phyloP scores from a whole-genome alignment of 108 stramenopile genomes.

The Nitzschia inconspicua region DNA sequence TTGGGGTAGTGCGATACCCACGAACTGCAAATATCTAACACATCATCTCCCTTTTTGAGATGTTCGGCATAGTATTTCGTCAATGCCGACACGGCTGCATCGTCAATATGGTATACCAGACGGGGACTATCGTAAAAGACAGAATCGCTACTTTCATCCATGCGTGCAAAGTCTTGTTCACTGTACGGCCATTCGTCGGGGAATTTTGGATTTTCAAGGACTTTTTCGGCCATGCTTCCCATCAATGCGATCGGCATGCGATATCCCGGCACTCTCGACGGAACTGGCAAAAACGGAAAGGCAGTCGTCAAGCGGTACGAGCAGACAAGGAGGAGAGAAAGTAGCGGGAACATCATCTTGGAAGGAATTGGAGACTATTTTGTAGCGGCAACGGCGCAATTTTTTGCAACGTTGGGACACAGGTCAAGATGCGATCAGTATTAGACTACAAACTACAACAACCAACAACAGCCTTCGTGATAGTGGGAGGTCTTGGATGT shows the following conservation, averaged over 20 bases:
- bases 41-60: constrained; percentile 81
- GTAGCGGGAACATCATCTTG: no score
- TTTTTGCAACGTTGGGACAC: no score
- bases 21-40: constrained; percentile 91
- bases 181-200: constrained; percentile 83
- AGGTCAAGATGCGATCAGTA: no score
- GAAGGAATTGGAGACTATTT: no score
- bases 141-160: constrained; percentile 70
- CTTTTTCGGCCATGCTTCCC: constrained; percentile 55
- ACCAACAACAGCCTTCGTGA: no score
- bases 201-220: constrained; percentile 66
- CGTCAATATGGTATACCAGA: constrained; percentile 82
- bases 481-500: no score
- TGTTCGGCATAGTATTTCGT: constrained; percentile 75
- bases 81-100: constrained; percentile 69
- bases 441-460: no score
- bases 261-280: constrained; percentile 30
- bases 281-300: constrained; percentile 24
- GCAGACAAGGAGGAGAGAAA: no score
- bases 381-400: no score
- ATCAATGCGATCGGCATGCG: constrained; percentile 24
- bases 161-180: constrained; percentile 56
- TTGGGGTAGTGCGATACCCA: constrained; percentile 90
- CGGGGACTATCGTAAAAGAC: constrained; percentile 77
- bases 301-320: not conserved